Base-by-base conservation (phyloP, 805 yeast genomes). In the Candida pseudoglaebosa region DNA sequence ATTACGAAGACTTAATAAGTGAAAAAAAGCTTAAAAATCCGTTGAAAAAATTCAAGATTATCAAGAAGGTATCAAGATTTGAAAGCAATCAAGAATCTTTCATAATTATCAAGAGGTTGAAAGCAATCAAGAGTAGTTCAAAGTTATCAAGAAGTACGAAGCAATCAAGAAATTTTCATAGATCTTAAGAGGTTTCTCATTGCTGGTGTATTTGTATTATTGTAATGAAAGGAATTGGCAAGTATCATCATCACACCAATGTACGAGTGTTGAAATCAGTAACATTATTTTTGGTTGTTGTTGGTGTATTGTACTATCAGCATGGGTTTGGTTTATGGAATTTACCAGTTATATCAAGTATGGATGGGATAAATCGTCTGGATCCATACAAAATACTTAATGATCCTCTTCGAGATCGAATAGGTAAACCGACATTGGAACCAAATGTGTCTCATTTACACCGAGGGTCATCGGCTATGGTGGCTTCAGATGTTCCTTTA, bases 401-500 rank as follows among this genome's bases (percentile, higher is more conserved):
- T 18, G 52, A 49, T 35, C 55, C 55, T 5, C 32, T 51, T 3
- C 44, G 45, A 12, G 55, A 50, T 33, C 48, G 47, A 8, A 46
- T 52, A 3, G 57, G 59, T 6, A 34, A 39, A 18, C 77, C 81
- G 0, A 61, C 74, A 2, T 59, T 77, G 47, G 32, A 56, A 10
- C 83, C 83, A 0, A 52, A 59, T 1, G 10, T 39, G 1, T 56
- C 64, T 9, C 64, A 65, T 38, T 59, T 71, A 3, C 66, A 65
- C 8, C 38, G 42, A 1, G 81, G 78, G 0, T 18, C 37, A 5
- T 48, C 68, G 13, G 88, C 81, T 5, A 85, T 84, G 54, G 87
- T 84, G 7, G 77, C 86, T 2, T 70, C 79, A 28, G 93, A 84
- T 53, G 75, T 77, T 2, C 78, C 77, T 7, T 42, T 61, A 12